A percentile compares a stretch with the other conserved stretches of the same genome.
These are phyloP conservation scores for Phytophthora syringae DNA, from an alignment of 352 stramenopile species.

Conservation along the genomic window DNA sequence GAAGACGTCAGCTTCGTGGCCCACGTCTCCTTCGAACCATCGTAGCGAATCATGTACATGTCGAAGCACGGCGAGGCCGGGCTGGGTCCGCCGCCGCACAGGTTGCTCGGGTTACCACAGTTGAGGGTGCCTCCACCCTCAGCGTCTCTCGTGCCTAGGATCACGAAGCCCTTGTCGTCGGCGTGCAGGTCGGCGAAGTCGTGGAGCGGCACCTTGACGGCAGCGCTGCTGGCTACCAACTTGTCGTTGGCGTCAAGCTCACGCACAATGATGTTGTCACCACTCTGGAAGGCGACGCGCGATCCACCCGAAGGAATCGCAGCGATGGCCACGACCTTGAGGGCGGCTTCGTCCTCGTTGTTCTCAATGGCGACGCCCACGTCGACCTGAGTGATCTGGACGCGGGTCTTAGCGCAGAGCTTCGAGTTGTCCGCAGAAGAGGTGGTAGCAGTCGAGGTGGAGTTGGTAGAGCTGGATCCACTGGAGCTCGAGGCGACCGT, in stretches of 20 bases:
- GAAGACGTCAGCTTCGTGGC: constrained; percentile 58
- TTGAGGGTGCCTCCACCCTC: constrained; percentile 63
- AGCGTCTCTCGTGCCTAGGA: constrained; percentile 56
- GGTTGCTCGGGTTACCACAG: constrained; percentile 61
- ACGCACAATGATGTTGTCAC: constrained; percentile 49
- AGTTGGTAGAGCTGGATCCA: constrained; percentile 9
- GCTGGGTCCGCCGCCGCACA: constrained; percentile 49
- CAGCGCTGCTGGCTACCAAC: constrained; percentile 42
- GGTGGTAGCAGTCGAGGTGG: constrained; percentile 11
- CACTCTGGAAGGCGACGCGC: constrained; percentile 60
- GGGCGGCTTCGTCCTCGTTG: constrained; percentile 58
- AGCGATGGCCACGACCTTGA: constrained; percentile 58
- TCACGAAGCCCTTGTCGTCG: constrained; percentile 60
- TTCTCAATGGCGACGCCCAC: constrained; percentile 39
- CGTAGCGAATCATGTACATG: constrained; percentile 68
- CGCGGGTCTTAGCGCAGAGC: constrained; percentile 50
- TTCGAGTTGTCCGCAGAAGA: constrained; percentile 25
- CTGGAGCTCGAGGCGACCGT: constrained; percentile 9
- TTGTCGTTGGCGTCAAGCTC: constrained; percentile 59
- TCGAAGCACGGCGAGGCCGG: constrained; percentile 57
- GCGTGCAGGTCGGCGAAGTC: constrained; percentile 69
- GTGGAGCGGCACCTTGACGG: constrained; percentile 43
- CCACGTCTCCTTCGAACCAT: constrained; percentile 56
- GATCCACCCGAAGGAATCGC: constrained; percentile 53
- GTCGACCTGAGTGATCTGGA: constrained; percentile 49